These are phyloP conservation scores for Cairneyella variabilis DNA, from an alignment of 495 filamentous ascomycete genomes.

Conservation along the genomic window DNA sequence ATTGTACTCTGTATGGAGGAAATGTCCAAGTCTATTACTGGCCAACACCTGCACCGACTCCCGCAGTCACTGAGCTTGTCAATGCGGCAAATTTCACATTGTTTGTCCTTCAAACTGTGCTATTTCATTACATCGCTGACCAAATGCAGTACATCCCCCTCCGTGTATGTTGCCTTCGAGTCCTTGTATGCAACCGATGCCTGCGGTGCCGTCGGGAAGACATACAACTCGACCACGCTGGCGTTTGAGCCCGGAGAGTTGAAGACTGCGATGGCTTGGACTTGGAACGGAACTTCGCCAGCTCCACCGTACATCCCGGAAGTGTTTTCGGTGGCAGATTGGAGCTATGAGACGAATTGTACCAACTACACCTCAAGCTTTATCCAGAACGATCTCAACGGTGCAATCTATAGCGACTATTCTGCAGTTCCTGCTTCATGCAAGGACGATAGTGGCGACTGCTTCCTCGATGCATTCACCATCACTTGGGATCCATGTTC, in stretches of 20 bases:
- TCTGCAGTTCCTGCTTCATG: too few species aligned
- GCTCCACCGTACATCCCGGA: too few species aligned
- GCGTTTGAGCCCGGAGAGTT: not conserved
- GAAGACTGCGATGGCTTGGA: too few species aligned
- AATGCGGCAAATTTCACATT: not conserved
- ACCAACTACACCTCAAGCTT: too few species aligned
- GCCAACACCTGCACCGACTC: constrained; percentile 1
- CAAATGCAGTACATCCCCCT: not conserved
- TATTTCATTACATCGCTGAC: not conserved
- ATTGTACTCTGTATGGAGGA: not conserved
- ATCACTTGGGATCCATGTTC: constrained; percentile 1
- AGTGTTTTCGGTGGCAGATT: too few species aligned
- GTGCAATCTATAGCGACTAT: too few species aligned
- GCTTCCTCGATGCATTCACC: too few species aligned
- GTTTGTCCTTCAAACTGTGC: not conserved
- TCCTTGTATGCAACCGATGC: not conserved
- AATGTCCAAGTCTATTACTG: not conserved
- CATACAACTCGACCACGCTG: not conserved
- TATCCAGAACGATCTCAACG: too few species aligned
- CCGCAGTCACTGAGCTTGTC: not conserved
- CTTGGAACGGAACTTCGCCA: too few species aligned
- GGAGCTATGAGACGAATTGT: too few species aligned
- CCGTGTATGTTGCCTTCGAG: constrained; percentile 2
- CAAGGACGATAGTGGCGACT: too few species aligned
- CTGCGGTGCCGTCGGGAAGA: not conserved